phyloP scores from a whole-genome alignment of 768 basidiomycete species.

The button mushroom (Agaricus bisporus) region DNA sequence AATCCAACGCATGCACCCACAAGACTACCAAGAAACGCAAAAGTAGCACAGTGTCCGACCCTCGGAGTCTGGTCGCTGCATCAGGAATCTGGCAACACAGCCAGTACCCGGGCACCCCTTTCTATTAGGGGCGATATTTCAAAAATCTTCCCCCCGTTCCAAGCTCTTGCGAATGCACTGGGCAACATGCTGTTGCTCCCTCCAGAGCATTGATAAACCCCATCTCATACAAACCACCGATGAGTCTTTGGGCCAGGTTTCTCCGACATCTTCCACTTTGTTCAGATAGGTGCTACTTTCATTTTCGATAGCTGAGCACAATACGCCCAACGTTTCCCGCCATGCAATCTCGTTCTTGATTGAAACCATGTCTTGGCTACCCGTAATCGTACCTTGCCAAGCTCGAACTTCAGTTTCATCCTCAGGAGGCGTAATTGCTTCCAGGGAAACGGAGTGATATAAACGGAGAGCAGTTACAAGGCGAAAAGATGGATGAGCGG shows the following conservation, averaged over 20 bases:
- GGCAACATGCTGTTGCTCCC: conserved; percentile 6
- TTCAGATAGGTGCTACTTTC: conserved; percentile 6
- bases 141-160: conserved; percentile 2
- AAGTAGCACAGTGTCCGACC: too few species aligned
- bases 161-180: conserved; percentile 2
- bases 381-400: conserved; percentile 53
- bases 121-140: neutral
- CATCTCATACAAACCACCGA: conserved; percentile 8
- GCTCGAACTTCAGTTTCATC: conserved; percentile 25
- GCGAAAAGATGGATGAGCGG: conserved; percentile 77
- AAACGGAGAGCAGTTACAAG: conserved; percentile 68
- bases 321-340: conserved; percentile 29
- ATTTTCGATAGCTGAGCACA: conserved; percentile 28
- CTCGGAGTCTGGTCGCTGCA: too few species aligned
- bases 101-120: neutral
- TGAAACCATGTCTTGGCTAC: conserved; percentile 39
- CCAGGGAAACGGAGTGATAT: conserved; percentile 40
- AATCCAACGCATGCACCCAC: too few species aligned
- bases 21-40: too few species aligned
- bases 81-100: too few species aligned
- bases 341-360: conserved; percentile 43
- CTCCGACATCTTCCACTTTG: conserved; percentile 4
- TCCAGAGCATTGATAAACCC: conserved; percentile 7
- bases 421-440: conserved; percentile 14
- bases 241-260: conserved; percentile 2